Evolutionary conservation across 805 yeast genomes (phyloP), one percentile per base, ranked within the genome.

Genomic region (Starmerella davenportii): DNA sequence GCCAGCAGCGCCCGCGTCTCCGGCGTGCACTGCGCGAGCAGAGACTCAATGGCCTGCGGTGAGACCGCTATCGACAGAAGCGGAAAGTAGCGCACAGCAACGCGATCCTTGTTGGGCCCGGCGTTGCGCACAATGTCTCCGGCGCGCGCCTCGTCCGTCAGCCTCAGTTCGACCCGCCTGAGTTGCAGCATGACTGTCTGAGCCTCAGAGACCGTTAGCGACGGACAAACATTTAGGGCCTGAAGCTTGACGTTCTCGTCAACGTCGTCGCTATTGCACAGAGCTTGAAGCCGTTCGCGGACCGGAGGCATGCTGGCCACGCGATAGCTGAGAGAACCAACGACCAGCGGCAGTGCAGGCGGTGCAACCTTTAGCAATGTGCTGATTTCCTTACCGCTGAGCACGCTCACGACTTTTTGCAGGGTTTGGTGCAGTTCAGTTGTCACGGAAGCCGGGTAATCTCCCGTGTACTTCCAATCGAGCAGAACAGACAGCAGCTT

Each of bases 31-130:
- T 30, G 20, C 4, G 18, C 23, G 11, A 45, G 3, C 14, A 43
- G 31, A 11, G 29, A 24, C 5, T 14, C 13, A 15, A 44, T 16
- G 7, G 17, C 13, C 5, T 30, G 19, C 14, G 20, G 19, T 4
- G 23, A 35, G 7, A 24, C 23, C 16, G 13, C 16, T 3, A 11
- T 14, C 14, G 37, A 32, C 4, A 45, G 30, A 5, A 44, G 8
- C 5, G 48, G 47, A 29, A 40, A 45, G 19, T 27, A 45, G 19
- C 48, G 43, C 27, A 45, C 14, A 3, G 39, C 21, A 3, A 38
- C 18, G n/a, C 5, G n/a, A 5, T 33, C 31, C 4, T 38, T 23
- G 5, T 35, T 32, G 13, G 28, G 32, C 3, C 19, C 17, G 4
- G 19, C 36, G 5, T 29, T 9, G 4, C 32, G 30, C 8, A 42